Conservation (phyloP, 163 green algal species). For the Chlamydomonas reinhardtii region DNA sequence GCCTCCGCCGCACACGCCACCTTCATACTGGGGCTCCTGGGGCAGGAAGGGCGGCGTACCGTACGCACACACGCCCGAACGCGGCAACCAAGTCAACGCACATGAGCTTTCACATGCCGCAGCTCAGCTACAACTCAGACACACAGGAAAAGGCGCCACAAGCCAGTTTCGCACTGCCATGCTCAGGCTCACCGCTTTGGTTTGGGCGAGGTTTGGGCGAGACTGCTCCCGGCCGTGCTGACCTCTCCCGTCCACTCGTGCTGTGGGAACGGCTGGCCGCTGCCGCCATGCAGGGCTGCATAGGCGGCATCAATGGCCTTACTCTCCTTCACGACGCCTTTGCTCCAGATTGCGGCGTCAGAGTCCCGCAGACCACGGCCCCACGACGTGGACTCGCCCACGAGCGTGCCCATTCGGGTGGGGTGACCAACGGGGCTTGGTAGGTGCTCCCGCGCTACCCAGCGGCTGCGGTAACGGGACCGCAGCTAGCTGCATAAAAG, state of each 20-base stretch:
- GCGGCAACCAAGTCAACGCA: too few relatives aligned
- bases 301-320: conserved; percentile 15
- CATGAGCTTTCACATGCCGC: too few relatives aligned
- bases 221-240: not conserved
- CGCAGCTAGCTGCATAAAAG: too few relatives aligned
- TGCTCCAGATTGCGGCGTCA: conserved; percentile 10
- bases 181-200: conserved; percentile 19
- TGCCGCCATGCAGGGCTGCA: conserved; percentile 24
- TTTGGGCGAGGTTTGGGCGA: conserved; percentile 15
- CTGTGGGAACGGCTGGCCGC: conserved; percentile 19
- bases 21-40: not conserved
- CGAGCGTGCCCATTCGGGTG: not conserved
- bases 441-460: too few relatives aligned
- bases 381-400: conserved; percentile 15
- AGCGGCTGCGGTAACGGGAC: too few relatives aligned
- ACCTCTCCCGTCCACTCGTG: not conserved
- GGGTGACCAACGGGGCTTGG: too few relatives aligned
- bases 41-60: too few relatives aligned
- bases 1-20: conserved; percentile 1
- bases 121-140: too few relatives aligned
- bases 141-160: too few relatives aligned
- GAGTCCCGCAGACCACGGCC: conserved; percentile 17
- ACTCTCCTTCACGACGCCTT: not conserved
- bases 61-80: too few relatives aligned
- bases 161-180: too few relatives aligned